phyloP scores from a whole-genome alignment of 352 stramenopile genomes.

The Pythium sp. region DNA sequence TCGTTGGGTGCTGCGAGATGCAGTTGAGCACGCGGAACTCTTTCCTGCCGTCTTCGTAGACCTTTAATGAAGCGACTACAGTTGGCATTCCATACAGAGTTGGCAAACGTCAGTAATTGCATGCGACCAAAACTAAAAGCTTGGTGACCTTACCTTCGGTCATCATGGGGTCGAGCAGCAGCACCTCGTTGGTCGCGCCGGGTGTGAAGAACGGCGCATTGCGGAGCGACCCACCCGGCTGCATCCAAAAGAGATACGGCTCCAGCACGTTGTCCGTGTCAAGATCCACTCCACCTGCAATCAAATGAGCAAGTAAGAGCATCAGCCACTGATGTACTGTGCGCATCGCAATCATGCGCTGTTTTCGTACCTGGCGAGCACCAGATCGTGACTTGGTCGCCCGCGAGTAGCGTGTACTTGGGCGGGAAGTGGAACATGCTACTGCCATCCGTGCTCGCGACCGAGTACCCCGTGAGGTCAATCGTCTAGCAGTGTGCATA shows the following conservation, averaged over 20 bases:
- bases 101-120: not conserved
- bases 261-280: constrained; percentile 75
- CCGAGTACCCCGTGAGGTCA: constrained; percentile 65
- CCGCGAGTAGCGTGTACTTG: constrained; percentile 64
- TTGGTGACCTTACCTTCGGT: constrained; percentile 39
- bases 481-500: constrained; percentile 24
- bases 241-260: constrained; percentile 83
- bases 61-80: constrained; percentile 64
- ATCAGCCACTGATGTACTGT: not conserved
- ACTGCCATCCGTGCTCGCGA: constrained; percentile 41
- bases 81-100: not conserved
- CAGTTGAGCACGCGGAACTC: constrained; percentile 81
- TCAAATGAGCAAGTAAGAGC: not conserved
- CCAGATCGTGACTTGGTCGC: constrained; percentile 84
- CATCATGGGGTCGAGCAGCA: constrained; percentile 72
- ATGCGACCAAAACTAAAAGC: not conserved
- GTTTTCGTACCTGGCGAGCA: constrained; percentile 46
- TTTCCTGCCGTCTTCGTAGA: constrained; percentile 57
- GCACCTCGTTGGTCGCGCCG: constrained; percentile 48
- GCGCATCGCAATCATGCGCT: not conserved
- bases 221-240: constrained; percentile 48
- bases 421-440: constrained; percentile 63
- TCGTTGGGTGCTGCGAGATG: constrained; percentile 42
- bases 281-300: constrained; percentile 42
- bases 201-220: constrained; percentile 58